phyloP scores from a whole-genome alignment of 257 asterid genomes.

The Datura wrightii region DNA sequence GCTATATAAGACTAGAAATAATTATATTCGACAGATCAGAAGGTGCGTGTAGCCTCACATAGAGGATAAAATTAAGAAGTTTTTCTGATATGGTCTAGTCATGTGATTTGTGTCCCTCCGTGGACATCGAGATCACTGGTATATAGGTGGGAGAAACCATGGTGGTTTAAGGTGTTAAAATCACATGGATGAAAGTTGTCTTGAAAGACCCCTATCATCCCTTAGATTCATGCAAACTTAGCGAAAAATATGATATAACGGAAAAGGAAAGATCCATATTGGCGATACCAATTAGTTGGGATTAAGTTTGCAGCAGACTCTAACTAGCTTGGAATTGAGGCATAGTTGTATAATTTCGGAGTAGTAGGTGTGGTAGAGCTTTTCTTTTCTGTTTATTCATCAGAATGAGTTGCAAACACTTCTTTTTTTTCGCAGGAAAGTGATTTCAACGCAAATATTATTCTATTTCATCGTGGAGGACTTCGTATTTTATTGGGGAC shows the following conservation, averaged over 20 bases:
- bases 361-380: not conserved
- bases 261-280: not conserved
- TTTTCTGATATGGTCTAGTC: not conserved
- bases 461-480: conserved; percentile 96
- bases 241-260: not conserved
- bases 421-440: conserved; percentile 77
- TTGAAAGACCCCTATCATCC: too few species aligned
- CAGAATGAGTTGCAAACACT: conserved; percentile 24
- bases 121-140: not conserved
- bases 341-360: not conserved
- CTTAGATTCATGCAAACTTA: not conserved
- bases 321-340: conserved; percentile 8
- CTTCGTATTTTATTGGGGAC: conserved; percentile 98
- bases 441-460: conserved; percentile 73
- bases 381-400: not conserved
- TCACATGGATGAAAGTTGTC: too few species aligned
- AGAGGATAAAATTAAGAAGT: not conserved
- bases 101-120: not conserved
- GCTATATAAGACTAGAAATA: not conserved
- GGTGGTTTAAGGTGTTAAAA: not conserved
- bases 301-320: not conserved
- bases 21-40: not conserved
- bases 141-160: not conserved
- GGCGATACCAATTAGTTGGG: not conserved
- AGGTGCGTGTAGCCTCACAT: not conserved